Evolutionary conservation across 208 protist species (phyloP).

Genomic region (Leishmania lainsoni): DNA sequence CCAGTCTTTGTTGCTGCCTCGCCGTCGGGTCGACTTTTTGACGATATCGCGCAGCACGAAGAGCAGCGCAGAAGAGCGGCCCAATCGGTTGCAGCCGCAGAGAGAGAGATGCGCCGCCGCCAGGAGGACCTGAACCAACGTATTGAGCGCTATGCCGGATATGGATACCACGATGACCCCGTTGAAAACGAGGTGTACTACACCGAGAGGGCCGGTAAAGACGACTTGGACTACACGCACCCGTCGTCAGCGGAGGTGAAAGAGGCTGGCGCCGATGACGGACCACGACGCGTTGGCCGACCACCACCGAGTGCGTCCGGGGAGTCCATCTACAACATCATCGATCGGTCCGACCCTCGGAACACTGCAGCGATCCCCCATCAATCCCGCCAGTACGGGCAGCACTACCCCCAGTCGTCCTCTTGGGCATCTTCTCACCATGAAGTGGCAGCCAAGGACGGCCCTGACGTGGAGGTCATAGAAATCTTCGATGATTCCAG

Average conservation of each 20-base stretch:
- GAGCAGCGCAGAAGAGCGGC: conserved; percentile 37
- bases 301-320: conserved; percentile 28
- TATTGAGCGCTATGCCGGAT: conserved; percentile 20
- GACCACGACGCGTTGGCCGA: neutral
- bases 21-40: conserved; percentile 73
- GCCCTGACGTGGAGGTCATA: conserved; percentile 62
- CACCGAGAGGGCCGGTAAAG: neutral
- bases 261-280: neutral
- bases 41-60: conserved; percentile 70
- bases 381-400: neutral
- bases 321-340: conserved; percentile 54
- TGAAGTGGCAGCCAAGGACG: conserved; percentile 4
- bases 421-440: neutral
- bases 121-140: conserved; percentile 29
- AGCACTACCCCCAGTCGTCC: neutral
- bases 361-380: neutral
- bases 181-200: neutral
- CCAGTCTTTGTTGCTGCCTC: conserved; percentile 67
- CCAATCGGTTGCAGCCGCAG: conserved; percentile 15
- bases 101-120: conserved; percentile 22
- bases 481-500: conserved; percentile 34
- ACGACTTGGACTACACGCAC: neutral
- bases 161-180: conserved; percentile 17
- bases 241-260: neutral
- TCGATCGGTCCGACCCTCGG: conserved; percentile 3